phyloP scores from a whole-genome alignment of 345 rosid species.

The Trapa bicornis region DNA sequence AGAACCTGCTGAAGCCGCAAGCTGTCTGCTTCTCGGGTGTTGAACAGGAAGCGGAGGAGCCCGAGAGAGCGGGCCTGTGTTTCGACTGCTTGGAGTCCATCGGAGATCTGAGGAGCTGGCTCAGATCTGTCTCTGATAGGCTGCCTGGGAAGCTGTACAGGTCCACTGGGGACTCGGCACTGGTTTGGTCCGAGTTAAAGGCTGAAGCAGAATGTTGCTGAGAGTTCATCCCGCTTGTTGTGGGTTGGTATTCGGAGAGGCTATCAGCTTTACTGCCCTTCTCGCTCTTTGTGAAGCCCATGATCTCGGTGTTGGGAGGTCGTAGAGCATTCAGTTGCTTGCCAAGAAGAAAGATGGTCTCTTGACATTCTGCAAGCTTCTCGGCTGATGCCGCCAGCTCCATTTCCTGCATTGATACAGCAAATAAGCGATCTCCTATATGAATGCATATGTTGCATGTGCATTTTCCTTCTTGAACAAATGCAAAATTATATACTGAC shows the following conservation, averaged over 20 bases:
- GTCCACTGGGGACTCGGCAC: constrained; percentile 30
- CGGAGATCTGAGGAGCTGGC: constrained; percentile 38
- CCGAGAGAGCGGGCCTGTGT: constrained; percentile 57
- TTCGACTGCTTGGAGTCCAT: constrained; percentile 28
- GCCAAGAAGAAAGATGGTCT: constrained; percentile 87
- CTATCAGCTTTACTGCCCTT: not conserved
- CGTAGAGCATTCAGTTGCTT: constrained; percentile 66
- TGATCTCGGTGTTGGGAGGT: constrained; percentile 37
- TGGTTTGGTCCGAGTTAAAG: constrained; percentile 10
- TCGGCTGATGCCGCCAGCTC: constrained; percentile 84
- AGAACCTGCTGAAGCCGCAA: constrained; percentile 86
- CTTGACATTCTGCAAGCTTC: constrained; percentile 90
- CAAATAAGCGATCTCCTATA: not conserved
- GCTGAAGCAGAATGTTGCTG: not conserved
- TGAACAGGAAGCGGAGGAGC: constrained; percentile 24
- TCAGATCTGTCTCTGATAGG: constrained; percentile 48
- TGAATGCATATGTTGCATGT: too few species aligned
- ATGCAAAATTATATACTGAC: too few species aligned
- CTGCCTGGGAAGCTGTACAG: constrained; percentile 27
- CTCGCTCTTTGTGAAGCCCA: not conserved
- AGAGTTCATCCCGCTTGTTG: not conserved
- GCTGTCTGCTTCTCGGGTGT: constrained; percentile 59
- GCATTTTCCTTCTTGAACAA: too few species aligned
- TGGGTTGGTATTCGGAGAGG: not conserved
- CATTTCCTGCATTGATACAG: too few species aligned